Evolutionary conservation across 805 yeast species (phyloP).

Genomic region (Priceomyces melissophilus): DNA sequence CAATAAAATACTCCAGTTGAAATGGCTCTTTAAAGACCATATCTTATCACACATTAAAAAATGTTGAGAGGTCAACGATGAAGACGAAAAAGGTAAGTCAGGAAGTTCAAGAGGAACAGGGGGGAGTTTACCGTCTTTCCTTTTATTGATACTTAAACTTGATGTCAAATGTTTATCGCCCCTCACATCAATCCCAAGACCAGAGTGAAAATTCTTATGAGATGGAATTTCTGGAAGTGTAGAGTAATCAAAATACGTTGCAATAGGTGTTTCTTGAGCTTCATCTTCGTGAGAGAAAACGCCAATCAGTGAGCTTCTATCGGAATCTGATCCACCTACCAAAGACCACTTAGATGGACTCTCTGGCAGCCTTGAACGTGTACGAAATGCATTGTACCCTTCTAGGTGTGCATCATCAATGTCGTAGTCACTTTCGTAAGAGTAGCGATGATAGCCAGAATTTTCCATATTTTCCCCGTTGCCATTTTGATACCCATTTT

Average conservation of each 20-base stretch:
- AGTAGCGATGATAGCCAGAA: too few species aligned
- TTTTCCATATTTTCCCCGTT: conserved; percentile 1
- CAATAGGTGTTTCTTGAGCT: conserved; percentile 17
- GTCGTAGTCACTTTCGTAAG: conserved; percentile 1
- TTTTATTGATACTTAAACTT: conserved; percentile 4
- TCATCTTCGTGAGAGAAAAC: conserved; percentile 4
- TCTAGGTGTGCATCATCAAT: background rate
- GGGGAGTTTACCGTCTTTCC: conserved; percentile 31
- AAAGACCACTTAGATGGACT: conserved; percentile 4
- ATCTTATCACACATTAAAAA: conserved; percentile 45
- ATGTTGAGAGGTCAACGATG: conserved; percentile 46
- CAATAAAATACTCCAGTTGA: conserved; percentile 52
- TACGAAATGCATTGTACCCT: background rate
- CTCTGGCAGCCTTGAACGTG: conserved; percentile 2
- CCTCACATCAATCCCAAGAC: background rate
- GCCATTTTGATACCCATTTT: conserved; percentile 1
- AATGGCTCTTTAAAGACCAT: conserved; percentile 47
- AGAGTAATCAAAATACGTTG: conserved; percentile 31
- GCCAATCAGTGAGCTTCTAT: conserved; percentile 6
- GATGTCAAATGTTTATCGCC: background rate
- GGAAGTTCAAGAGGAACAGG: conserved; percentile 50
- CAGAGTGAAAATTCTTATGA: background rate
- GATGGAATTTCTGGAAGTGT: conserved; percentile 32
- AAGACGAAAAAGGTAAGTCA: conserved; percentile 53
- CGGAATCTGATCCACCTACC: conserved; percentile 7